A percentile compares a stretch with the other conserved stretches of the same genome.
Conservation (phyloP, 441 rosid species). For the Biscutella laevigata region DNA sequence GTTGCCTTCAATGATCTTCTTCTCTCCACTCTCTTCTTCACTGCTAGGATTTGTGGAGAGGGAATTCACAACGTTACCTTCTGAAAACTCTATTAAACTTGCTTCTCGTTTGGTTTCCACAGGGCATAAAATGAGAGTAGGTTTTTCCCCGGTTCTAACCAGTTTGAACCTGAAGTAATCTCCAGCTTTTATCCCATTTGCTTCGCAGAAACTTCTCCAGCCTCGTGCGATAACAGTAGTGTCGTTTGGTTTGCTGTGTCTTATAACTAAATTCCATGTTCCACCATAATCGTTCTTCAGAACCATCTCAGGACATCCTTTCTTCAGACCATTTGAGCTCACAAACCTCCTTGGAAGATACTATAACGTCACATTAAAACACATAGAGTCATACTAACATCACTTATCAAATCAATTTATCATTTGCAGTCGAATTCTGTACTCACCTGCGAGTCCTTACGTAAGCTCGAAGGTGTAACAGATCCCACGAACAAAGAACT, state of each 20-base stretch:
- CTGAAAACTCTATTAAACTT: background rate
- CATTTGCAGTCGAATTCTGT: background rate
- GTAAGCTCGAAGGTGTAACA: conserved; percentile 10
- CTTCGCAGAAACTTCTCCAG: conserved; percentile 17
- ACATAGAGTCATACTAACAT: background rate
- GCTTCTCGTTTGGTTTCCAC: background rate
- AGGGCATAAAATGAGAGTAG: conserved; percentile 6
- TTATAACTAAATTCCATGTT: conserved; percentile 8
- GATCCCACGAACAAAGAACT: conserved; percentile 3
- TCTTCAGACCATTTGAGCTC: conserved; percentile 17
- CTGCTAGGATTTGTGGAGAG: conserved; percentile 8
- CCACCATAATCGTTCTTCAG: conserved; percentile 12
- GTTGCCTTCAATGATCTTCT: background rate
- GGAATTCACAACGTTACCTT: background rate
- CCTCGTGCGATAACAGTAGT: conserved; percentile 1
- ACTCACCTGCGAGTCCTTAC: conserved; percentile 5
- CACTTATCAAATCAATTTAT: background rate
- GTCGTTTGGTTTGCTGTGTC: background rate
- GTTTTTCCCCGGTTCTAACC: background rate
- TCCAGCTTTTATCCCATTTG: conserved; percentile 8
- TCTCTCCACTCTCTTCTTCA: background rate
- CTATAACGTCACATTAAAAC: conserved; percentile 7
- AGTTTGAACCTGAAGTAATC: conserved; percentile 21
- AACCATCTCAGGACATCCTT: conserved; percentile 10
- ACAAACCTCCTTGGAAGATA: conserved; percentile 17